Percentiles rank a stretch among this genome's conserved stretches.
Evolutionary conservation across 2,329 filamentous ascomycete genomes (phyloP).

Genomic region (Chalaropsis ovoidea): DNA sequence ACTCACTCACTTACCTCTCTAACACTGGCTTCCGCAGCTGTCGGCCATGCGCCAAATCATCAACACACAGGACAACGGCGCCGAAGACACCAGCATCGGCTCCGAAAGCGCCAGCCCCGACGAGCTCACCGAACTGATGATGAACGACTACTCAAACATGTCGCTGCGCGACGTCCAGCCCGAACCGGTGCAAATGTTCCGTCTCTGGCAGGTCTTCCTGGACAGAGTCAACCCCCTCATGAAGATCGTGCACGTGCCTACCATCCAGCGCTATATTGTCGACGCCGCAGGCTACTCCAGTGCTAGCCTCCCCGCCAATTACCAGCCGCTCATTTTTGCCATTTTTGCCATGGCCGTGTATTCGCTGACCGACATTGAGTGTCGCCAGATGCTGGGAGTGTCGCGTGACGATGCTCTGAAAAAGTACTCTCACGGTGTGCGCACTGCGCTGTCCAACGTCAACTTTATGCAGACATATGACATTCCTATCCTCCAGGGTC

Average conservation of each 20-base stretch:
- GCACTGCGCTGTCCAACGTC: constrained; percentile 41
- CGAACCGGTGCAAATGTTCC: constrained; percentile 53
- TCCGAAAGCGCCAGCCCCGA: constrained; percentile 44
- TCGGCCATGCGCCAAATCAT: constrained; percentile 51
- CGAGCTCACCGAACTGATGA: constrained; percentile 43
- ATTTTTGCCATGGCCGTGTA: constrained; percentile 55
- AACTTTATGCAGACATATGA: constrained; percentile 51
- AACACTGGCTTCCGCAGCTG: constrained; percentile 34
- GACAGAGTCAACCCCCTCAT: constrained; percentile 65
- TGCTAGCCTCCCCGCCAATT: constrained; percentile 43
- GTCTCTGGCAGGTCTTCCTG: constrained; percentile 64
- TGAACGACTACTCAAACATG: constrained; percentile 36
- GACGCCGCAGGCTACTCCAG: constrained; percentile 48
- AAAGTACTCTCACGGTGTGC: constrained; percentile 44
- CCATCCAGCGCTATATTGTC: constrained; percentile 54
- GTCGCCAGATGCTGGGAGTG: constrained; percentile 42
- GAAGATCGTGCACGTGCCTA: constrained; percentile 63
- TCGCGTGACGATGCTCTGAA: constrained; percentile 42
- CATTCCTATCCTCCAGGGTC: constrained; percentile 48
- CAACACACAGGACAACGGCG: constrained; percentile 36
- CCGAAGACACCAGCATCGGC: constrained; percentile 42
- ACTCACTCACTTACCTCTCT: neutral
- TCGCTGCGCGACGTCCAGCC: constrained; percentile 50
- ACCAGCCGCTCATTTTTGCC: constrained; percentile 53
- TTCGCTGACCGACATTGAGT: constrained; percentile 48